phyloP scores from a whole-genome alignment of 208 protist species.

The Wallacemonas sp. region DNA sequence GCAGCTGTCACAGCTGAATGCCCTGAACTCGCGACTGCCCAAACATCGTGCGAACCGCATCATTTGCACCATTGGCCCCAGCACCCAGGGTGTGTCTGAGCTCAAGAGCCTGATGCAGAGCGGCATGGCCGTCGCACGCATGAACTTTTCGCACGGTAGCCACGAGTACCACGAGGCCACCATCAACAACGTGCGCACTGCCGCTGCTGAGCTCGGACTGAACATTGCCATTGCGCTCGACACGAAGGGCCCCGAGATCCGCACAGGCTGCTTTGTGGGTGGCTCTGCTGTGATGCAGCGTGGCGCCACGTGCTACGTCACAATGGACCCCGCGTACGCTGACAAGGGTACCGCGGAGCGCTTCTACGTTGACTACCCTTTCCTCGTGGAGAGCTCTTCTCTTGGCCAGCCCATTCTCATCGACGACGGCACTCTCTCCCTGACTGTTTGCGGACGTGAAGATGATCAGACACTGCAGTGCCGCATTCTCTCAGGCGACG shows the following conservation, averaged over 20 bases:
- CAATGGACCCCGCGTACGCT: conserved; percentile 83
- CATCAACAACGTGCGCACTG: conserved; percentile 94
- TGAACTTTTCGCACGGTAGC: conserved; percentile 98
- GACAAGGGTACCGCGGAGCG: conserved; percentile 77
- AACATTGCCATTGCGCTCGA: conserved; percentile 96
- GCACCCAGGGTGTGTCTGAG: conserved; percentile 94
- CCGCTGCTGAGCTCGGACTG: conserved; percentile 81
- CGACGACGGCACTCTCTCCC: conserved; percentile 96
- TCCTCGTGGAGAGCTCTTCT: conserved; percentile 70
- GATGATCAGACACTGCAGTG: conserved; percentile 76
- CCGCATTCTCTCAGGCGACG: conserved; percentile 79
- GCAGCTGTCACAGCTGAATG: neutral
- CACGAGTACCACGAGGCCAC: conserved; percentile 96
- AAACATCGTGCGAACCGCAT: conserved; percentile 90
- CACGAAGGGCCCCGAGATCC: conserved; percentile 97
- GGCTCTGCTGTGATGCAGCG: conserved; percentile 63
- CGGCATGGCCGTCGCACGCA: conserved; percentile 96
- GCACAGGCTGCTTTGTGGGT: conserved; percentile 91
- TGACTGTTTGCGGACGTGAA: conserved; percentile 79
- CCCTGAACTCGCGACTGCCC: conserved; percentile 32
- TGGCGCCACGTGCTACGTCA: conserved; percentile 85
- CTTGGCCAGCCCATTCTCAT: conserved; percentile 92
- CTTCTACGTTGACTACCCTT: conserved; percentile 93
- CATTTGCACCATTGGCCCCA: conserved; percentile 97
- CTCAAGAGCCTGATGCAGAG: conserved; percentile 92